Base-by-base conservation (phyloP, 805 yeast genomes). In the Yarrowia yakushimensis region DNA sequence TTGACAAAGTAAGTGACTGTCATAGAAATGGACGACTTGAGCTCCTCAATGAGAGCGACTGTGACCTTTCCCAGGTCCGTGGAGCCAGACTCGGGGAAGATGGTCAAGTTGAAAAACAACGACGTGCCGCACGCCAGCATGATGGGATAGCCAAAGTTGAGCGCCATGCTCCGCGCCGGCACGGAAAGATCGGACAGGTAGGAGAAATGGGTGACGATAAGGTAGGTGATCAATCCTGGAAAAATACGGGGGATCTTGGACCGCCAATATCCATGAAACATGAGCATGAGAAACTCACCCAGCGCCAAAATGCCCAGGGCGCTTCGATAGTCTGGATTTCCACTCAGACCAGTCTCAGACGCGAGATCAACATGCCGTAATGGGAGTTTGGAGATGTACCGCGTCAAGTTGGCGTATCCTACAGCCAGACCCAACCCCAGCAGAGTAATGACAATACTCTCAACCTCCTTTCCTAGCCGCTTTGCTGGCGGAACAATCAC, bases 61-160 rank as follows among this genome's bases (percentile, higher is more conserved):
- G 79, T 73, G 1, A 80, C 71, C 33, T 74, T 74, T 28, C 84
- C 84, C 12, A 81, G 67, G 65, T 76, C 79, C 0, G 81, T 75
- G 23, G 82, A 76, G 15, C 85, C 85, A 69, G 79, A 79, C 64
- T 81, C 85, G 1, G 85, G 85, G 65, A 79, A 81, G 12, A 81
- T 64, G 1, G 72, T 34, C 41, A 81, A 54, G 63, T 79, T 81
- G 69, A 79, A 75, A 27, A 76, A 71, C n/a, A 79, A 63, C 0
- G 81, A 73, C 63, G 79, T 69, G 0, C 78, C 81, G 36, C 79
- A 77, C 23, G 82, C 83, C 20, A 80, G 33, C 46, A 78, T 75
- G 63, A 81, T 77, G 0, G 85, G 85, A 0, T 73, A 71, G 3
- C 78, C 71, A 63, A 71, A 81, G 9, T 73, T 71, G 39, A 72